Conservation (phyloP, 305 asterid species). For the Solanum chacoense region DNA sequence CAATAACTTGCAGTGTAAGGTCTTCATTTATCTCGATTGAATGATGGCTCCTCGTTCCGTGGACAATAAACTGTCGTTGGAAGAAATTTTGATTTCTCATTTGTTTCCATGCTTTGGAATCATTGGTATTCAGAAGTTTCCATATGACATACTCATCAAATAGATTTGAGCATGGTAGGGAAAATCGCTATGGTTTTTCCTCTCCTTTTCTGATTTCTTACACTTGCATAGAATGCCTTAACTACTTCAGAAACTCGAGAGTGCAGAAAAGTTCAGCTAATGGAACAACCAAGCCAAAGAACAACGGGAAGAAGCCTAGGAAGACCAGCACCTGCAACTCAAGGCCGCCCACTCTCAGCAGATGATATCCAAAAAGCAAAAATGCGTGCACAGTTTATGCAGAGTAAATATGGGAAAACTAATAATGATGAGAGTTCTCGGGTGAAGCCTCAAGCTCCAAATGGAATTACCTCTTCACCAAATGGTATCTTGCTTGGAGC, state of each 20-base stretch:
- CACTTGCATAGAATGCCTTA: constrained; percentile 30
- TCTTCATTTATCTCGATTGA: neutral
- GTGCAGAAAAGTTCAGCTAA: constrained; percentile 80
- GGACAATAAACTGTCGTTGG: neutral
- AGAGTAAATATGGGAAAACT: constrained; percentile 60
- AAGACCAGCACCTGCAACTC: constrained; percentile 46
- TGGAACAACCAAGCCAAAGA: constrained; percentile 86
- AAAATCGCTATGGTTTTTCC: neutral
- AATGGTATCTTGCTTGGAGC: constrained; percentile 23
- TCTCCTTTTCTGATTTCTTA: neutral
- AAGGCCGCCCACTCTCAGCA: constrained; percentile 95
- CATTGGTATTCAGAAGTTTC: neutral
- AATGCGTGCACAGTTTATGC: constrained; percentile 84
- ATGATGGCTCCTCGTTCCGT: neutral
- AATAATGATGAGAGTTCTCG: constrained; percentile 27
- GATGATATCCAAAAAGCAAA: constrained; percentile 99
- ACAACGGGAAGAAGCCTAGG: constrained; percentile 42
- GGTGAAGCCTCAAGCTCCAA: constrained; percentile 39
- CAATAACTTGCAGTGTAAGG: neutral
- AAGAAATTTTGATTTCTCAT: neutral
- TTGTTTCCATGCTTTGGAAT: neutral
- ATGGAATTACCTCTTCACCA: constrained; percentile 22
- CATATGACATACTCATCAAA: neutral
- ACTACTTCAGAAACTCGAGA: constrained; percentile 57
- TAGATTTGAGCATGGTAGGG: neutral